phyloP scores from a whole-genome alignment of 108 stramenopile species.

The Epithemia pelagica region DNA sequence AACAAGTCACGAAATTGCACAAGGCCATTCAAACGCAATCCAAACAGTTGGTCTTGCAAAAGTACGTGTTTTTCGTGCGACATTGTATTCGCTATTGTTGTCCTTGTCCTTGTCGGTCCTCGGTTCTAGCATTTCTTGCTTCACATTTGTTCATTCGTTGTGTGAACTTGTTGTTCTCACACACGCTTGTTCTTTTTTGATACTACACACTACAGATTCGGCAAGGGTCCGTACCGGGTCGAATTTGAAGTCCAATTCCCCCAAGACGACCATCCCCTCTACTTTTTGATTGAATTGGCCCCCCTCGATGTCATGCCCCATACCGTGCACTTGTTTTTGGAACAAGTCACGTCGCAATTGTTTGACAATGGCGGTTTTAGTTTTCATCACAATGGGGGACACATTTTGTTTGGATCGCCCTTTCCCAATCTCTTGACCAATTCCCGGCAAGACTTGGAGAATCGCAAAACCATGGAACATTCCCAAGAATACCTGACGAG shows the following conservation, averaged over 20 bases:
- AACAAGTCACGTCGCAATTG: slow-evolving; percentile 65
- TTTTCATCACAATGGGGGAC: slow-evolving; percentile 70
- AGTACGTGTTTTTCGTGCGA: slow-evolving; percentile 10
- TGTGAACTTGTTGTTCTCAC: too few relatives aligned
- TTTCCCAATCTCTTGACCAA: slow-evolving; percentile 31
- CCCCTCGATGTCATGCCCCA: slow-evolving; percentile 74
- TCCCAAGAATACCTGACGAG: slow-evolving; percentile 8
- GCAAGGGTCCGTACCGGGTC: slow-evolving; percentile 65
- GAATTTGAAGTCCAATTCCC: slow-evolving; percentile 54
- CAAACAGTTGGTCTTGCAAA: slow-evolving; percentile 14
- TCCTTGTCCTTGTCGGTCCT: too few relatives aligned
- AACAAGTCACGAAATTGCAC: slow-evolving; percentile 17
- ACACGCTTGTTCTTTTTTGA: too few relatives aligned
- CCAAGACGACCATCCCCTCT: slow-evolving; percentile 17
- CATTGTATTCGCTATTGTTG: slow-evolving; percentile 3
- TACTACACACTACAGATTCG: slow-evolving; percentile 59
- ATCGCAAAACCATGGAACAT: background rate
- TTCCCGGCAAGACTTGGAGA: slow-evolving; percentile 16
- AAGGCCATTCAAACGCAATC: slow-evolving; percentile 19
- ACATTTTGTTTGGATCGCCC: slow-evolving; percentile 77
- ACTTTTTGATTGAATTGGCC: slow-evolving; percentile 58
- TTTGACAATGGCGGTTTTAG: slow-evolving; percentile 46
- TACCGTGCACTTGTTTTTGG: slow-evolving; percentile 68
- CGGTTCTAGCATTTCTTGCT: too few relatives aligned
- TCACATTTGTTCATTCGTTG: too few relatives aligned